Base-by-base conservation (phyloP, 768 basidiomycete genomes). In the Suillus clintonianus region DNA sequence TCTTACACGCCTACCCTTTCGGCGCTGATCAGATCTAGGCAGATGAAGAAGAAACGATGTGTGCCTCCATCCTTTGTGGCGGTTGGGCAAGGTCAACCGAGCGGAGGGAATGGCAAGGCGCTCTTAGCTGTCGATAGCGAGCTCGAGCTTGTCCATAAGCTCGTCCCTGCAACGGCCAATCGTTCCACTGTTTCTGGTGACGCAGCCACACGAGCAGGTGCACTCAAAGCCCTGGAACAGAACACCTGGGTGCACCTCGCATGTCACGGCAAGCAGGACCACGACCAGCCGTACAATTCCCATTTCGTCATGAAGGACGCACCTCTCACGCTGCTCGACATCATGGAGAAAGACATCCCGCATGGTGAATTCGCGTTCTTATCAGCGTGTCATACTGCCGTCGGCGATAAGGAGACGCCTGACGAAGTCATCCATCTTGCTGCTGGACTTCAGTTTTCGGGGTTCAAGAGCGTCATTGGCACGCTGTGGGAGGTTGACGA, bases 191-290 rank as follows among this genome's bases (percentile, higher is more conserved):
- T 62, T 22, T 15, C 51, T 2, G 41, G 53, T 0, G 11, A 24
- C 4, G 6, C 17, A 17, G 51, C 62, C 6, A 62, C 62, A 13
- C 47, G 34, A 14, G 11, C 45, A 3, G 42, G 9, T 10, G 62
- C 62, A 2, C 54, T 57, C 4, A 24, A 57, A 15, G 39, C 55
- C n/a, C 15, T 69, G 14, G 34, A 47, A 24, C 3, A 37, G 32
- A 51, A 67, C 48, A 17, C 30, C 19, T 65, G 63, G 39, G 45
- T 69, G 4, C 79, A 79, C 59, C 62, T 80, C 22, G 77, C 79
- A 6, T 80, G 79, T 53, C 79, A 80, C 68, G 80, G 75, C 24
- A 56, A 67, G n/a, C 79, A 79, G 58, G 68, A 78, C 58, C 6
- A 15, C 2, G 6, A 2, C 4, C 59, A 65, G 8, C 67, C 69